Conservation (phyloP, 139 green algal genomes). For the Tetraselmis striata region DNA sequence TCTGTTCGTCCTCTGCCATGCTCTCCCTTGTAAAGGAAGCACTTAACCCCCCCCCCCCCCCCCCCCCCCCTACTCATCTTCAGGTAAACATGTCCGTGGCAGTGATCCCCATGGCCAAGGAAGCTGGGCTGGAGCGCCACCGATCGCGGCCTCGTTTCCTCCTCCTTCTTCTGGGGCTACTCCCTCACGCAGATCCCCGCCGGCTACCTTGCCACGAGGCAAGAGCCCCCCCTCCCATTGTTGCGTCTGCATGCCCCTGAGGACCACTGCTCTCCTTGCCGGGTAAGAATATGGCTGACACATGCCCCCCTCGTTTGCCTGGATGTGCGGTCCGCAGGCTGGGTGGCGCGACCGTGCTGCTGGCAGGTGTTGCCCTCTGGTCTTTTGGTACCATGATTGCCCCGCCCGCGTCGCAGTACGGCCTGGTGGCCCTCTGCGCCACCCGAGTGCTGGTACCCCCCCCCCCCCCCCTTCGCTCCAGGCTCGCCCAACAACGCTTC, state of each 20-base stretch:
- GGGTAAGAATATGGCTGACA: not conserved
- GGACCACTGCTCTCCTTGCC: not conserved
- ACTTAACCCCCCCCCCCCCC: not conserved
- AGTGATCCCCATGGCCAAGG: conserved; percentile 87
- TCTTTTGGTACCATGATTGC: conserved; percentile 83
- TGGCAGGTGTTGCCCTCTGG: conserved; percentile 83
- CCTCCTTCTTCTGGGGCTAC: conserved; percentile 95
- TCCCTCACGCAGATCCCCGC: conserved; percentile 79
- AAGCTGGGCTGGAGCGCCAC: conserved; percentile 77
- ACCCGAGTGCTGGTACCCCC: conserved; percentile 70
- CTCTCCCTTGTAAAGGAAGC: not conserved
- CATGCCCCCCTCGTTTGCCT: not conserved
- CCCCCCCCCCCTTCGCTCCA: not conserved
- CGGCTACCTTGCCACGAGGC: conserved; percentile 82
- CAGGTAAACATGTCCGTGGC: conserved; percentile 96
- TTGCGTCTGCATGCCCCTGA: too few species aligned
- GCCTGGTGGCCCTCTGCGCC: conserved; percentile 72
- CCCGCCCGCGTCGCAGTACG: conserved; percentile 62
- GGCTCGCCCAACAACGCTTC: too few species aligned
- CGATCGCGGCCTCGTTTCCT: conserved; percentile 92
- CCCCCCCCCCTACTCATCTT: too few species aligned
- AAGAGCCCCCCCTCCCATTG: not conserved
- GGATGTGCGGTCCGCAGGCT: conserved; percentile 33
- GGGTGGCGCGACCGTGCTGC: conserved; percentile 76
- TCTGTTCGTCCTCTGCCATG: not conserved